A percentile compares a stretch with the other conserved stretches of the same genome.
phyloP scores from a whole-genome alignment of 768 basidiomycete species.

The Xanthoconium stramineum region DNA sequence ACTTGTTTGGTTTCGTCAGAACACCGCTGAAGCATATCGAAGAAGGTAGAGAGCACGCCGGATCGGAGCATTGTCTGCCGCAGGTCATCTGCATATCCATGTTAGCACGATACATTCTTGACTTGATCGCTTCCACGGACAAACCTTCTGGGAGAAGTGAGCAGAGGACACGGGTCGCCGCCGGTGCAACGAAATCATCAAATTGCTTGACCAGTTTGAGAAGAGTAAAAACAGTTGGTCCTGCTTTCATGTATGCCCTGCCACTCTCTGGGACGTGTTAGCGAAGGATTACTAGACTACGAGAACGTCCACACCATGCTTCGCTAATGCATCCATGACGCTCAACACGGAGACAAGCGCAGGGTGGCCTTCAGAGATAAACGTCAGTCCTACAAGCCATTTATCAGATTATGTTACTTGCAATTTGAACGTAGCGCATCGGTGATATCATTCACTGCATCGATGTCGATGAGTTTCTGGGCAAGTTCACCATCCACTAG shows the following conservation, averaged over 20 bases:
- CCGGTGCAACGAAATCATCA: conserved; percentile 30
- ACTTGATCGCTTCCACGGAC: neutral
- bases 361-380: conserved; percentile 10
- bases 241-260: conserved; percentile 6
- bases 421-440: conserved; percentile 17
- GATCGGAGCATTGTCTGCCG: conserved; percentile 16
- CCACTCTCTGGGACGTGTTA: conserved; percentile 1
- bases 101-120: neutral
- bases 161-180: conserved; percentile 25
- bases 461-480: conserved; percentile 14
- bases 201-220: conserved; percentile 18
- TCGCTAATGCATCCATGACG: conserved; percentile 16
- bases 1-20: conserved; percentile 20
- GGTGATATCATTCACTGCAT: conserved; percentile 16
- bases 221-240: conserved; percentile 10
- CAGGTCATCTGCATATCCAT: conserved; percentile 13
- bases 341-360: conserved; percentile 23
- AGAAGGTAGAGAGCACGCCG: conserved; percentile 12
- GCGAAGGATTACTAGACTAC: neutral
- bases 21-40: conserved; percentile 20
- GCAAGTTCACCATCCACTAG: conserved; percentile 16
- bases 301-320: conserved; percentile 6
- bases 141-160: conserved; percentile 24
- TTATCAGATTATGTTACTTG: neutral
- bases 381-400: neutral